phyloP scores from a whole-genome alignment of 352 stramenopile genomes.

The Elongisporangium prolatum region DNA sequence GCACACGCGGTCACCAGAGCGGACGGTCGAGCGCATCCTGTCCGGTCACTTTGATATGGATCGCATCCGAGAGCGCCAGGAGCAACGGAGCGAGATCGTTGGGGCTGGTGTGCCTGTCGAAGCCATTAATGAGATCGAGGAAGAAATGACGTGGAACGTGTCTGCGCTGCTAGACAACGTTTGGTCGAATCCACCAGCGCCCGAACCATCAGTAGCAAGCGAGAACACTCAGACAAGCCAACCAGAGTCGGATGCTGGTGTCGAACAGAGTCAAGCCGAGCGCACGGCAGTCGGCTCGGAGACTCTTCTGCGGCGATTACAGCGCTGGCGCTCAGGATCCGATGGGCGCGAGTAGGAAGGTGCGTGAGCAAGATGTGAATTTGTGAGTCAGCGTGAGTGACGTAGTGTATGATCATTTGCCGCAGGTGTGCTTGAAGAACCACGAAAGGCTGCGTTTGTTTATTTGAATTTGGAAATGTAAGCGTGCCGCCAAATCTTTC shows the following conservation, averaged over 20 bases:
- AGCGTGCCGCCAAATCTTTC: no score
- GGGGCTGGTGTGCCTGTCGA: slow-evolving; percentile 22
- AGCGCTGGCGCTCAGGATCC: slow-evolving; percentile 3
- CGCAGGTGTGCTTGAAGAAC: background rate
- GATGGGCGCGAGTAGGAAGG: background rate
- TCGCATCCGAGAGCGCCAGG: slow-evolving; percentile 13
- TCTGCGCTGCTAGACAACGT: slow-evolving; percentile 28
- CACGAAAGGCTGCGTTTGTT: background rate
- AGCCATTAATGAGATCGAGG: slow-evolving; percentile 29
- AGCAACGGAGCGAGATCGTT: slow-evolving; percentile 15
- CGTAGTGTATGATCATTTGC: background rate
- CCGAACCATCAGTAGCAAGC: background rate
- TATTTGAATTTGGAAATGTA: background rate
- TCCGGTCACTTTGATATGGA: slow-evolving; percentile 43
- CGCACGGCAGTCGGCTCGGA: slow-evolving; percentile 9
- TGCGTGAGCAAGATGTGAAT: background rate
- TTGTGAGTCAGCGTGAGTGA: background rate
- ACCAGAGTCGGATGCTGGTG: slow-evolving; percentile 6
- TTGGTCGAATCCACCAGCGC: slow-evolving; percentile 11
- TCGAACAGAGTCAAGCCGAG: background rate
- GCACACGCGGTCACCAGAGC: slow-evolving; percentile 51
- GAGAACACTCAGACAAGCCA: background rate
- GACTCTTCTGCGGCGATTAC: slow-evolving; percentile 12
- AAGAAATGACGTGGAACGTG: slow-evolving; percentile 35
- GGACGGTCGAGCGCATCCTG: slow-evolving; percentile 72